Percentiles rank a stretch among this genome's conserved stretches.
phyloP scores from a whole-genome alignment of 148 eudicot genomes.

The Fagopyrum esculentum region DNA sequence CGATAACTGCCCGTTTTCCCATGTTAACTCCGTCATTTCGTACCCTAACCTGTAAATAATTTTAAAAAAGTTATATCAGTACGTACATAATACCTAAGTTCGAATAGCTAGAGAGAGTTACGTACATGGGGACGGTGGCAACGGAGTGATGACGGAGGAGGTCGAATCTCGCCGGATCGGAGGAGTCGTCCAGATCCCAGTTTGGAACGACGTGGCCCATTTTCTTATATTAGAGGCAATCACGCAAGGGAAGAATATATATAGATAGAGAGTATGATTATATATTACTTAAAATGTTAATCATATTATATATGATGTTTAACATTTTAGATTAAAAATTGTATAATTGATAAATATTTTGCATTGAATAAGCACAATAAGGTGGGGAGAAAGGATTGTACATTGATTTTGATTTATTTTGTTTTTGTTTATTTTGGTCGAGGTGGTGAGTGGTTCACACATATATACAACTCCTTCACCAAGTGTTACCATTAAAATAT shows the following conservation, averaged over 20 bases:
- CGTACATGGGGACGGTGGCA: constrained; percentile 16
- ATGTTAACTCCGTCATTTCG: constrained; percentile 67
- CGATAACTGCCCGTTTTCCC: constrained; percentile 77
- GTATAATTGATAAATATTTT: too few relatives aligned
- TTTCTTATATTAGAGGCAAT: background rate
- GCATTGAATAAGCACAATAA: too few relatives aligned
- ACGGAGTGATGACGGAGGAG: constrained; percentile 20
- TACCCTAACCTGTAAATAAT: constrained; percentile 46
- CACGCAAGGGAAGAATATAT: too few relatives aligned
- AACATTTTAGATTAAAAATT: background rate
- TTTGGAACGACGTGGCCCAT: constrained; percentile 73
- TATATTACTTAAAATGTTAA: too few relatives aligned
- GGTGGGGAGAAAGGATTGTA: too few relatives aligned
- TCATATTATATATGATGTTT: background rate
- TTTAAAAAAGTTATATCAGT: constrained; percentile 5
- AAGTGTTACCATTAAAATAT: too few relatives aligned
- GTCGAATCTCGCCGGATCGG: constrained; percentile 19
- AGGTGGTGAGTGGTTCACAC: too few relatives aligned
- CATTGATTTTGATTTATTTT: too few relatives aligned
- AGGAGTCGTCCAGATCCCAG: constrained; percentile 40
- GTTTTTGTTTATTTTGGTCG: too few relatives aligned
- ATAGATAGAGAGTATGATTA: too few relatives aligned
- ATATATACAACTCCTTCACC: too few relatives aligned
- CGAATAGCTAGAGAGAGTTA: too few relatives aligned
- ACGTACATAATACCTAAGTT: constrained; percentile 14